Conservation (phyloP, 2,329 filamentous ascomycete species). For the Fusarium bulbicola region DNA sequence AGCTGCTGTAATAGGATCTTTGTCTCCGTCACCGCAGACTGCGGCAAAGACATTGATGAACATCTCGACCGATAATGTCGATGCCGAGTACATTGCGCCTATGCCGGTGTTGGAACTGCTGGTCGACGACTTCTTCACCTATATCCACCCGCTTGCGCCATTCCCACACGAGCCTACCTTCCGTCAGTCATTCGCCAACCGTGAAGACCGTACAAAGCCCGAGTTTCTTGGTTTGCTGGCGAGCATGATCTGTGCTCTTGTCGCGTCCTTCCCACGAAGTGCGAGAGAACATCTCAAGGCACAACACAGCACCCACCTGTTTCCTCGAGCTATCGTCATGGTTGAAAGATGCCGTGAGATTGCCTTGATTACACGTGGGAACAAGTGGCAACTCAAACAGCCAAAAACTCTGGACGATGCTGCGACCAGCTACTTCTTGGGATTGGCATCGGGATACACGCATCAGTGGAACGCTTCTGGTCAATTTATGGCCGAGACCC, state of each 20-base stretch:
- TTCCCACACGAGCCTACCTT: slow-evolving; percentile 85
- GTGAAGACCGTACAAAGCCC: slow-evolving; percentile 72
- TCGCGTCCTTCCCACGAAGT: slow-evolving; percentile 79
- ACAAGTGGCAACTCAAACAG: slow-evolving; percentile 58
- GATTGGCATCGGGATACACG: slow-evolving; percentile 72
- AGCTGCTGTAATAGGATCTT: slow-evolving; percentile 33
- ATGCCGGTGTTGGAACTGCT: slow-evolving; percentile 73
- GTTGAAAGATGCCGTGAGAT: slow-evolving; percentile 77
- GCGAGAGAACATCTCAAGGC: slow-evolving; percentile 74
- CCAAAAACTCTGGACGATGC: slow-evolving; percentile 63
- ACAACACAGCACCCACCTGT: slow-evolving; percentile 70
- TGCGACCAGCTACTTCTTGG: slow-evolving; percentile 80
- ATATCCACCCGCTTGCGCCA: slow-evolving; percentile 79
- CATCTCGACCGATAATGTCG: slow-evolving; percentile 52
- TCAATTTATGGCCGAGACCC: slow-evolving; percentile 76
- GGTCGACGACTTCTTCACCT: slow-evolving; percentile 85
- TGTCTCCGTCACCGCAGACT: slow-evolving; percentile 56
- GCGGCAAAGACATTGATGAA: slow-evolving; percentile 60
- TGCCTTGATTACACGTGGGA: slow-evolving; percentile 72
- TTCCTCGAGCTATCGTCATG: slow-evolving; percentile 74
- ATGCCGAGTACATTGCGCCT: slow-evolving; percentile 76
- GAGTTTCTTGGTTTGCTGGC: slow-evolving; percentile 76
- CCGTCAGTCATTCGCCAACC: slow-evolving; percentile 70
- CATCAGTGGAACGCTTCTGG: slow-evolving; percentile 73
- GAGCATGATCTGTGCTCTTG: slow-evolving; percentile 78